Percentiles rank a stretch among this genome's conserved stretches.
These are phyloP conservation scores for Mycena galericulata DNA, from an alignment of 768 basidiomycete genomes.

Conservation along the genomic window DNA sequence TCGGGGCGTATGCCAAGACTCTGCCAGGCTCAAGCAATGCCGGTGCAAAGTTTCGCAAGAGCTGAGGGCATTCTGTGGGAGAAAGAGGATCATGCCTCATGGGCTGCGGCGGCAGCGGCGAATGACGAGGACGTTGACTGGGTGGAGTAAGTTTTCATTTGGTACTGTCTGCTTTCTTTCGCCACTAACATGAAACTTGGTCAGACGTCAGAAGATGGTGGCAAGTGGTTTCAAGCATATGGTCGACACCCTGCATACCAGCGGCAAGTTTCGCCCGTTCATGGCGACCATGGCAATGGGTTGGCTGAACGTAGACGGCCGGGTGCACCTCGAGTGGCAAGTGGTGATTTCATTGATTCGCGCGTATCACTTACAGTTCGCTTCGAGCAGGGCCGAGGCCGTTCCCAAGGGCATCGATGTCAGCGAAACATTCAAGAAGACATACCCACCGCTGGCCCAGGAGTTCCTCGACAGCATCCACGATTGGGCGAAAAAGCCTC, in stretches of 20 bases:
- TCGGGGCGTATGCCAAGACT: too few relatives aligned
- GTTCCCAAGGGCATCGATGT: background rate
- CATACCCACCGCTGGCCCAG: background rate
- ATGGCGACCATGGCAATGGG: slow-evolving; percentile 10
- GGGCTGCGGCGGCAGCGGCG: slow-evolving; percentile 5
- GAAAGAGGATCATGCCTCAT: slow-evolving; percentile 21
- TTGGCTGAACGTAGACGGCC: slow-evolving; percentile 3
- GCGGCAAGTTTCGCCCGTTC: slow-evolving; percentile 22
- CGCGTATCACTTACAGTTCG: background rate
- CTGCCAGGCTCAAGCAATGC: too few relatives aligned
- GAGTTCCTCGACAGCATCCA: background rate
- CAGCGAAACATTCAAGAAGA: background rate
- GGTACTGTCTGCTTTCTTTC: background rate
- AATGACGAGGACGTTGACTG: slow-evolving; percentile 22
- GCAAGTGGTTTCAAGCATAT: slow-evolving; percentile 7
- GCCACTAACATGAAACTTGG: background rate
- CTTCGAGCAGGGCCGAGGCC: slow-evolving; percentile 9
- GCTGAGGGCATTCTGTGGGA: slow-evolving; percentile 20
- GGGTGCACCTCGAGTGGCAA: slow-evolving; percentile 11
- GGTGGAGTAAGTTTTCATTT: slow-evolving; percentile 16
- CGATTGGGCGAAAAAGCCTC: slow-evolving; percentile 23
- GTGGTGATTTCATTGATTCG: background rate
- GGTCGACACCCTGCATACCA: slow-evolving; percentile 11
- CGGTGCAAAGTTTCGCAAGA: slow-evolving; percentile 15
- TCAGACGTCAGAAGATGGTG: slow-evolving; percentile 24